Conservation (phyloP, 208 protist genomes). For the Acanthamoeba royreba region DNA sequence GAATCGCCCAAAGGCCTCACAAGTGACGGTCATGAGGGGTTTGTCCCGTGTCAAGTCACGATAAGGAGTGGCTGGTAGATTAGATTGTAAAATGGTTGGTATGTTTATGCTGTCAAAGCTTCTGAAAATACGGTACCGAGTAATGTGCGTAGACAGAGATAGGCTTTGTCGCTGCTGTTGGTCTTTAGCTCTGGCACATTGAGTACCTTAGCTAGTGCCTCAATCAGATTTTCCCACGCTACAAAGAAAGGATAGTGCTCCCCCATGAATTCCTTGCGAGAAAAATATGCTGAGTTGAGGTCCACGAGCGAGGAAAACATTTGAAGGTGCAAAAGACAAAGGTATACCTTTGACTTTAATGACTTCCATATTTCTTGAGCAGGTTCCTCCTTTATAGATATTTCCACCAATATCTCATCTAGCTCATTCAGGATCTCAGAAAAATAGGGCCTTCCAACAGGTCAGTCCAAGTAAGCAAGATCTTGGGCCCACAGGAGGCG, state of each 20-base stretch:
- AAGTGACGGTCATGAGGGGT: not conserved
- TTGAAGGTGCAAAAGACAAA: not conserved
- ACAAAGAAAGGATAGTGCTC: slow-evolving; percentile 33
- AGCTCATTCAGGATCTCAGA: not conserved
- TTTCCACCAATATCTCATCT: not conserved
- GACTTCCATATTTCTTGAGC: not conserved
- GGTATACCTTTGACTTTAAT: not conserved
- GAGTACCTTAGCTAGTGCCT: not conserved
- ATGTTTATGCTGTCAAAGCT: not conserved
- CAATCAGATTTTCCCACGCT: not conserved
- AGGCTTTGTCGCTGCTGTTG: not conserved
- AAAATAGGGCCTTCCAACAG: not conserved
- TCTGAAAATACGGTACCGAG: not conserved
- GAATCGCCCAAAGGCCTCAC: slow-evolving; percentile 12
- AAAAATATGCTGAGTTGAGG: not conserved
- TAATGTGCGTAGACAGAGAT: not conserved
- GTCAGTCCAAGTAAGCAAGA: not conserved
- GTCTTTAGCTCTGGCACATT: not conserved
- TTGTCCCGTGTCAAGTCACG: slow-evolving; percentile 8
- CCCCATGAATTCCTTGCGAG: not conserved
- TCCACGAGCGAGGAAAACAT: no score
- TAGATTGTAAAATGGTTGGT: no score
- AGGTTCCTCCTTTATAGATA: slow-evolving; percentile 3
- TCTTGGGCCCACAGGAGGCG: not conserved
- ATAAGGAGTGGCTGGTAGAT: not conserved